Evolutionary conservation across 2,329 filamentous ascomycete species (phyloP), one percentile per base, ranked within the genome.

Genomic region (Endothia cerciana): DNA sequence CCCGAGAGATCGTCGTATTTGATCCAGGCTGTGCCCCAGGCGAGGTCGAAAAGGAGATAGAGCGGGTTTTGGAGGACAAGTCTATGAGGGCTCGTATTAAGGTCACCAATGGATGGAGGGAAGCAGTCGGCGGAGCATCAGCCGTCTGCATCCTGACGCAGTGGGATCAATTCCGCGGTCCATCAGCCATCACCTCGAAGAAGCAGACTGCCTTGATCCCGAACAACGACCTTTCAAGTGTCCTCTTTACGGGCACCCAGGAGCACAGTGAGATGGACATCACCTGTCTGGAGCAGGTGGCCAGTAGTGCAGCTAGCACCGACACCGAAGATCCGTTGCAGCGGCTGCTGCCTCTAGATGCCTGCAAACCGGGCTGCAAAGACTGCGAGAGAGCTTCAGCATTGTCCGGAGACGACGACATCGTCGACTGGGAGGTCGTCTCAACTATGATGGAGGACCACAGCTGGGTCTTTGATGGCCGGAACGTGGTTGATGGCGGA

Each of bases 61-160:
- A 68, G 17, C 71, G 72, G 25, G 25, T 61, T 2, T 72, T 72
- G n/a, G 70, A 73, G 1, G 66, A 71, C 6, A 70, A 74, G 33
- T 73, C 70, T 4, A 71, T 72, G 36, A 66, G 72, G 57, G 69
- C 69, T 8, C 69, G 67, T 13, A 71, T 84, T 43, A 78, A 76
- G 38, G 76, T 85, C 33, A 77, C 77, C 56, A 64, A 66, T 1
- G 75, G 81, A 68, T 77, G 80, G 28, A 82, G 83, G 65, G 68
- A 77, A 33, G 81, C 82, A 2, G 83, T 81, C 60, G 71, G 75
- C 5, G 77, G 77, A 11, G 78, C 81, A 0, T 77, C 82, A 58
- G 83, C 82, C 0, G 75, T 84, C 5, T 75, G 85, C 33, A 78
- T 86, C 49, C 76, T 84, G 67, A 85, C 82, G 1, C 83, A 84